Percentiles rank a stretch among this genome's conserved stretches.
phyloP scores from a whole-genome alignment of 2,329 filamentous ascomycete genomes.

The Verticillium zaregamsianum region DNA sequence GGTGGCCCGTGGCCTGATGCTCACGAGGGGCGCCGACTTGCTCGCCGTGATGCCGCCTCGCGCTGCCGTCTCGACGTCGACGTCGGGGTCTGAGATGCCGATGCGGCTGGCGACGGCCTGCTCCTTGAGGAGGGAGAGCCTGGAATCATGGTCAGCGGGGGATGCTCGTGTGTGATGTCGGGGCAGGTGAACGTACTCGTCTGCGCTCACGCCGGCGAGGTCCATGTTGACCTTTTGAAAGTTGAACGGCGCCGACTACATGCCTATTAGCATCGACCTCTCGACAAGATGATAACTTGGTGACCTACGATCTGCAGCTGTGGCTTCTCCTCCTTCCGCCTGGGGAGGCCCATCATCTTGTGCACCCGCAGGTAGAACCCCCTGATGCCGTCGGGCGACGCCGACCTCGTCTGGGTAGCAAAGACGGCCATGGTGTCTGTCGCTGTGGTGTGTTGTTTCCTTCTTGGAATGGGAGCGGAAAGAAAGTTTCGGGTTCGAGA shows the following conservation, averaged over 20 bases:
- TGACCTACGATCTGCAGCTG: conserved; percentile 42
- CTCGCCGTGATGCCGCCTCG: not conserved
- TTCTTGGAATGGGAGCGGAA: not conserved
- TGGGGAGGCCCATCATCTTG: conserved; percentile 32
- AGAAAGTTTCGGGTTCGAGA: not conserved
- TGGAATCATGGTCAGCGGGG: conserved; percentile 17
- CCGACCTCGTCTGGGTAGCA: not conserved
- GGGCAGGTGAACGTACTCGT: conserved; percentile 46
- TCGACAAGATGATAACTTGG: not conserved
- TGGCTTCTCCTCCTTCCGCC: conserved; percentile 37
- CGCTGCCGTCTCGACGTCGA: not conserved
- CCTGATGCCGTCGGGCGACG: conserved; percentile 36
- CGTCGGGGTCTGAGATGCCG: conserved; percentile 33
- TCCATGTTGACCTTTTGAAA: conserved; percentile 50
- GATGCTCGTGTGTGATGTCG: not conserved
- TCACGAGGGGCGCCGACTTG: not conserved
- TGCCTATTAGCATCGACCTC: not conserved
- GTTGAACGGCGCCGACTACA: conserved; percentile 56
- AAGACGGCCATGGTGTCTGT: not conserved
- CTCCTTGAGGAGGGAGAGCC: conserved; percentile 46
- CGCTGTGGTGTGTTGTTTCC: not conserved
- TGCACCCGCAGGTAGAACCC: conserved; percentile 40
- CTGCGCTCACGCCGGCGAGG: conserved; percentile 52
- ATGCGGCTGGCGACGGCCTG: conserved; percentile 47
- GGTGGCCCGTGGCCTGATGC: not conserved